Evolutionary conservation across 176 grass and related monocot genomes (phyloP), one percentile per base, ranked within the genome.

Genomic region (bread wheat (Triticum aestivum)): DNA sequence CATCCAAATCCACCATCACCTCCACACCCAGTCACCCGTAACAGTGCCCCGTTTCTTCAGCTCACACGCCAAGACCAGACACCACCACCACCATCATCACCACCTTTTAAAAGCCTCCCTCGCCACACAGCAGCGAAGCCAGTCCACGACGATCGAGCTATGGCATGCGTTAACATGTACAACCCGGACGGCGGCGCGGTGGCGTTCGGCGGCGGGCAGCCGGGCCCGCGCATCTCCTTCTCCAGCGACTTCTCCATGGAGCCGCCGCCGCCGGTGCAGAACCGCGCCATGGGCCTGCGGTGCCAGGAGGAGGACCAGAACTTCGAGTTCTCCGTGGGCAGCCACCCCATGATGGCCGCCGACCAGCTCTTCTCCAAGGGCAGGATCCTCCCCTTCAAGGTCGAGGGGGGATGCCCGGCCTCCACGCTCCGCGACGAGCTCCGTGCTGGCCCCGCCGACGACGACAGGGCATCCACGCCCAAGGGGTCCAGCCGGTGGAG

Each of bases 281-380:
- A 91, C 86, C 89, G 82, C 32, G 89, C 89, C 39, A 81, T 69
- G 79, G 87, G 84, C 13, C 90, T 87, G 71, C 79, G 85, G 9
- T 83, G 90, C 73, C 90, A 89, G 77, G 87, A 93, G 64, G 87
- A 86, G 51, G 97, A 98, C 66, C 77, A 88, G 21, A 84, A 99
- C 92, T 99, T 99, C 82, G 97, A 96, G 89, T 99, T 99, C 89
- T 92, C 93, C 24, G 92, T 94, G 58, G 89, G 92, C 20, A 88
- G 94, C 87, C 92, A 90, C 79, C 90, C 89, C 65, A 99, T 96
- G 94, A 99, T 94, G 83, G 97, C 92, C 20, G 97, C 97, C 41
- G 97, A 99, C 83, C 90, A 99, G 92, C 94, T 99, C 85, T 99
- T 99, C 90, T 99, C 90, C 82, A 99, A 99, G 89, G 97, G 97